phyloP scores from a whole-genome alignment of 345 rosid genomes.

The Dipteronia sinensis region DNA sequence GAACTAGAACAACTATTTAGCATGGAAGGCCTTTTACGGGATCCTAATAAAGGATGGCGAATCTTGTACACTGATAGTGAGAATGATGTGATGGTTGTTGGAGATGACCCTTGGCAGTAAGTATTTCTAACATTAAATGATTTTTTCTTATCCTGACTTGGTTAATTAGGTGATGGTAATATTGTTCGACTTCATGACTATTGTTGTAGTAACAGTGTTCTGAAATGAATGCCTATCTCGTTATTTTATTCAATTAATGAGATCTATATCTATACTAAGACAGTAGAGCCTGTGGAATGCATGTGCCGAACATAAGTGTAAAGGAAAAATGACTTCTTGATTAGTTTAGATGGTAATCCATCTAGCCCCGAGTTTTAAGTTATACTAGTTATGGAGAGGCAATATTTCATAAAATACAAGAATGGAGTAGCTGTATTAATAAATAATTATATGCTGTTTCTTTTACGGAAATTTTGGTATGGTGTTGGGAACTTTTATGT shows the following conservation, averaged over 20 bases:
- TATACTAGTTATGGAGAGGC: background rate
- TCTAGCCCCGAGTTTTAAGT: background rate
- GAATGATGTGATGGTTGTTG: conserved; percentile 91
- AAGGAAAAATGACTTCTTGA: background rate
- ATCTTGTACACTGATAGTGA: conserved; percentile 87
- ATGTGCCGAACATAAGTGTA: background rate
- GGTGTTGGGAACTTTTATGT: background rate
- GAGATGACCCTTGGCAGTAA: conserved; percentile 97
- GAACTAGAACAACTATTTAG: conserved; percentile 78
- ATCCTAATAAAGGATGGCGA: conserved; percentile 83
- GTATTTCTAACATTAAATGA: conserved; percentile 28
- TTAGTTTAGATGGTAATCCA: background rate
- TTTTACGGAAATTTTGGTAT: background rate
- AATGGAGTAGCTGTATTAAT: background rate
- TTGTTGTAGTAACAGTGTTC: background rate
- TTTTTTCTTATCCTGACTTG: background rate
- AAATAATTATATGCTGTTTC: background rate
- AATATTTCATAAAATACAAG: background rate
- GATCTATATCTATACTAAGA: conserved; percentile 1
- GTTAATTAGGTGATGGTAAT: conserved; percentile 1
- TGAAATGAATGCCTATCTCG: background rate
- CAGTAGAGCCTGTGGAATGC: background rate
- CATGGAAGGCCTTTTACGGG: conserved; percentile 83
- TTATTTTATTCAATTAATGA: background rate
- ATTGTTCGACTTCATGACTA: background rate